A percentile compares a stretch with the other conserved stretches of the same genome.
Evolutionary conservation across 768 basidiomycete species (phyloP).

Genomic region (Leucocoprinus birnbaumii): DNA sequence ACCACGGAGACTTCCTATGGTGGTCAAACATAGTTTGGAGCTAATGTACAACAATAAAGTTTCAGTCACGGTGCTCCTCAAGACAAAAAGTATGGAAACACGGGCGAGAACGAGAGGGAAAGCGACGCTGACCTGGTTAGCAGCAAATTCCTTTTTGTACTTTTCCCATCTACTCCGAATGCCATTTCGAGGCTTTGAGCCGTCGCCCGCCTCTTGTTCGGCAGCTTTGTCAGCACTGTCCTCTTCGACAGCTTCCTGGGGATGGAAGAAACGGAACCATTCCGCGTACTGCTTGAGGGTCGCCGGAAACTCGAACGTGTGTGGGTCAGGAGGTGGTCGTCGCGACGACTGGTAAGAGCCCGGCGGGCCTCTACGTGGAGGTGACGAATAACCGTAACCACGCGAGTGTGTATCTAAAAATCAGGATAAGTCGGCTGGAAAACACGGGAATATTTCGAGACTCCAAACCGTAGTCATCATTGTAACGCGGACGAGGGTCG

Average conservation of each 20-base stretch:
- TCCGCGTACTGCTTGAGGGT: slow-evolving; percentile 83
- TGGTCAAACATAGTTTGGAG: slow-evolving; percentile 95
- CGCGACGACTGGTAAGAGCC: slow-evolving; percentile 46
- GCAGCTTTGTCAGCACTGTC: slow-evolving; percentile 83
- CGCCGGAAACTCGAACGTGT: slow-evolving; percentile 79
- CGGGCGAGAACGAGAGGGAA: slow-evolving; percentile 20
- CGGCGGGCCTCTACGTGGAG: slow-evolving; percentile 53
- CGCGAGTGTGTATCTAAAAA: slow-evolving; percentile 63
- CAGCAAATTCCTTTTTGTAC: slow-evolving; percentile 89
- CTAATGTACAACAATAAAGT: slow-evolving; percentile 51
- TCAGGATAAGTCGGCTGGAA: slow-evolving; percentile 12
- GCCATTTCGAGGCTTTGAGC: slow-evolving; percentile 79
- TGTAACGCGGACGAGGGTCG: slow-evolving; percentile 80
- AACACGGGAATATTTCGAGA: slow-evolving; percentile 3
- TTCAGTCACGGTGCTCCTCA: slow-evolving; percentile 26
- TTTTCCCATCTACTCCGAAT: slow-evolving; percentile 87
- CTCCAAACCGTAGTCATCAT: slow-evolving; percentile 74
- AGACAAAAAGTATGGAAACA: slow-evolving; percentile 15
- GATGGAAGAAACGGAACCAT: slow-evolving; percentile 79
- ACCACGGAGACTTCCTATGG: slow-evolving; percentile 96
- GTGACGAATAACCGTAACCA: slow-evolving; percentile 60
- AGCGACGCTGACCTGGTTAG: slow-evolving; percentile 71
- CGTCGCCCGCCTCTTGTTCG: slow-evolving; percentile 80
- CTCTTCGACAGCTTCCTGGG: slow-evolving; percentile 77
- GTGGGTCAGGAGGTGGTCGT: slow-evolving; percentile 73